Evolutionary conservation across 73 alveolate species (phyloP).

Genomic region (Paramecium tetraurelia): DNA sequence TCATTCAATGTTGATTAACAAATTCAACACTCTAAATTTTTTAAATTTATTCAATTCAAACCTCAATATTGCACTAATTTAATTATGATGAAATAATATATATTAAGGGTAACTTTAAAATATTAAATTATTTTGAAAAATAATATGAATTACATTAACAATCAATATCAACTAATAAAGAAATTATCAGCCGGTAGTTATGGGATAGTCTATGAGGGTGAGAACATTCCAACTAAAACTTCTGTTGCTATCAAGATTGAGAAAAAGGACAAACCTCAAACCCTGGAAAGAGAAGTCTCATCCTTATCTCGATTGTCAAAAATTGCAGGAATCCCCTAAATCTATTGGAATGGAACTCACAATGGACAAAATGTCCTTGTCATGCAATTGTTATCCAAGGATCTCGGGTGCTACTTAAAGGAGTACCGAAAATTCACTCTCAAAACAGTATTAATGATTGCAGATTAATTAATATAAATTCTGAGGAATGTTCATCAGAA

Average conservation of each 20-base stretch:
- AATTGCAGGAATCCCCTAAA: conserved; percentile 11
- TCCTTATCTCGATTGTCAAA: background rate
- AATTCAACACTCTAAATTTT: background rate
- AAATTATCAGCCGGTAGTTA: background rate
- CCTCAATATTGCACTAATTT: background rate
- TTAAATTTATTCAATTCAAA: background rate
- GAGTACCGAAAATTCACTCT: conserved; percentile 34
- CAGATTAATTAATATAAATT: conserved; percentile 8
- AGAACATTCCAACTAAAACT: conserved; percentile 8
- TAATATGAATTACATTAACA: background rate
- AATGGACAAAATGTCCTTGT: conserved; percentile 17
- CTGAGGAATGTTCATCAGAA: conserved; percentile 13
- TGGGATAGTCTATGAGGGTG: background rate
- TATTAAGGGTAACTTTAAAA: background rate
- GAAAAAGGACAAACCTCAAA: conserved; percentile 34
- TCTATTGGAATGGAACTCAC: conserved; percentile 15
- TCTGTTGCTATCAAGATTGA: conserved; percentile 55
- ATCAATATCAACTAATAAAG: background rate
- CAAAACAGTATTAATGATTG: conserved; percentile 46
- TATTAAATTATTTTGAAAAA: background rate
- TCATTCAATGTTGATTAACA: background rate
- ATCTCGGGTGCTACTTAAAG: conserved; percentile 39
- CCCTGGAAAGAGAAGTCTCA: conserved; percentile 37
- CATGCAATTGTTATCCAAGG: conserved; percentile 22
- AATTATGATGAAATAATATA: background rate